Evolutionary conservation across 768 basidiomycete genomes (phyloP).

Genomic region (Tulasnella sp.): DNA sequence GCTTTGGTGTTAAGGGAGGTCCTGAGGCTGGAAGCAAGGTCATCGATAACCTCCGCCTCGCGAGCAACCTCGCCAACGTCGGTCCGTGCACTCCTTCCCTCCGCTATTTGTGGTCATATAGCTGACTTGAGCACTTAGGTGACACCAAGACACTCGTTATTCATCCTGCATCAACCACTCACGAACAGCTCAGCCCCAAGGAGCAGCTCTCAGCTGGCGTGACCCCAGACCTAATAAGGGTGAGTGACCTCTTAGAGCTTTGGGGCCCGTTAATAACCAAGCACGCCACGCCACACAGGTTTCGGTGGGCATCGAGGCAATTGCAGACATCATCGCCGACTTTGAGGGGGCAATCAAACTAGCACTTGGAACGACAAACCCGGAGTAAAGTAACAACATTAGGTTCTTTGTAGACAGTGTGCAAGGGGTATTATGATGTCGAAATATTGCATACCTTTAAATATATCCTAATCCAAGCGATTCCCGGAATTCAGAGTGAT

Average conservation of each 20-base stretch:
- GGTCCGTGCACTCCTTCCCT: background rate
- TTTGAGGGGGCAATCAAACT: slow-evolving; percentile 10
- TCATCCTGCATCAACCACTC: slow-evolving; percentile 12
- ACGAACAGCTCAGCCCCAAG: slow-evolving; percentile 9
- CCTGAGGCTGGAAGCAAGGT: slow-evolving; percentile 21
- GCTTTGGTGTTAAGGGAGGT: slow-evolving; percentile 31
- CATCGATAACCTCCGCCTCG: slow-evolving; percentile 27
- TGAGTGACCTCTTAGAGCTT: background rate
- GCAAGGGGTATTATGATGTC: background rate
- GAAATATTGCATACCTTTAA: too few relatives aligned
- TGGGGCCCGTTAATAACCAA: background rate
- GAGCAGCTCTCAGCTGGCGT: slow-evolving; percentile 2
- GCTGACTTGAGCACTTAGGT: slow-evolving; percentile 20
- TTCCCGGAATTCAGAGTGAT: too few relatives aligned
- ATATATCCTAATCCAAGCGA: too few relatives aligned
- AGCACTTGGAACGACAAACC: background rate
- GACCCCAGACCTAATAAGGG: background rate
- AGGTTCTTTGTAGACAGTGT: too few relatives aligned
- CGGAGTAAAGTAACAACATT: background rate
- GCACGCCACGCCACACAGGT: background rate
- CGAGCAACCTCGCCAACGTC: slow-evolving; percentile 25
- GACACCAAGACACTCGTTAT: slow-evolving; percentile 46
- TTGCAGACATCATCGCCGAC: slow-evolving; percentile 21
- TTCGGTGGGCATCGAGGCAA: slow-evolving; percentile 20
- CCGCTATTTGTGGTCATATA: background rate